Base-by-base conservation (phyloP, 2,329 filamentous ascomycete species). In the Claviceps pusilla region DNA sequence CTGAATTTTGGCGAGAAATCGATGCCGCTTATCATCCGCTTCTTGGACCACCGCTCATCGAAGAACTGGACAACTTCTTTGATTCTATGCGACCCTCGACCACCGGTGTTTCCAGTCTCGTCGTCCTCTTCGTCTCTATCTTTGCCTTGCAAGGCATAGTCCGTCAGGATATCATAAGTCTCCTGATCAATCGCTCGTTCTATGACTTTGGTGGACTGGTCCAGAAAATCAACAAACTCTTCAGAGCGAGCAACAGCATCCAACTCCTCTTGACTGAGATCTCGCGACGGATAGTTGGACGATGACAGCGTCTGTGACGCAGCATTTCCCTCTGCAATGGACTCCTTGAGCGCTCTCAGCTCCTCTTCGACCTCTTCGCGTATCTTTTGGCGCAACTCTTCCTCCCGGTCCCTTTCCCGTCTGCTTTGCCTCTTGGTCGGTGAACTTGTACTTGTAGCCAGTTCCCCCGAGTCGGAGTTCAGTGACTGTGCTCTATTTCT, bases 1-100 rank as follows among this genome's bases (percentile, higher is more conserved):
- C 87, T 88, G 64, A 93, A 95, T 75, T 95, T 95, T 53, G 89
- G 87, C 48, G 91, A 97, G 70, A 96, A 98, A 71, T 91, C 87
- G 62, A 98, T 83, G 63, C 89, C 87, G 66, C 88, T 96, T 65
- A 98, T 86, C 86, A 96, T 96, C 59, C 90, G 84, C 73, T 96
- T 95, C 75, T 94, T 95, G 65, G 89, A 95, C 87, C 91, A 96
- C 66, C 89, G 80, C 57, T 95, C 87, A 64, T 96, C 90, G 70
- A 87, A 95, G 69, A 97, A 96, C 63, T 96, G 91, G 41, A 86
- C 84, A 50, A 95, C 76, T 69, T 98, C 90, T 67, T 87, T 91
- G 62, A 94, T 80, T 59, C 86, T 79, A 60, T 87, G 76, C 45
- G 85, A 82, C 51, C 84, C 85, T 59, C 85, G 84, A 4, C 83